Evolutionary conservation across 2,329 filamentous ascomycete genomes (phyloP).

Genomic region (Gyromitra esculenta): DNA sequence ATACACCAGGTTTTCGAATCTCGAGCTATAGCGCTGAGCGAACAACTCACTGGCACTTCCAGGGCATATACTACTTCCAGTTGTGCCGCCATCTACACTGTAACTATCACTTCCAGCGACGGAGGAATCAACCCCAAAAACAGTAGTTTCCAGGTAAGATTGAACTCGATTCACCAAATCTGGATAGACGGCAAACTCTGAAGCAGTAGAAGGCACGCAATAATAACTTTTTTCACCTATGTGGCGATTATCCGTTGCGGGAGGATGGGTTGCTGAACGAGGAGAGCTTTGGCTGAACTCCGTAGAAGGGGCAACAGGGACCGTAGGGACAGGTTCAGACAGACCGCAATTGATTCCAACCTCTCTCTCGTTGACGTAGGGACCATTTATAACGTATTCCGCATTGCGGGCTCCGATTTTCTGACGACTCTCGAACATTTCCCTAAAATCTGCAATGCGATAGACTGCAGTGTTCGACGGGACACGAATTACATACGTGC

Average conservation of each 20-base stretch:
- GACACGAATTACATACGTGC: constrained; percentile 47
- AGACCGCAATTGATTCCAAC: constrained; percentile 50
- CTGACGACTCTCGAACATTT: constrained; percentile 32
- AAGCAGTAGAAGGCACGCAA: neutral
- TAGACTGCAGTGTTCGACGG: constrained; percentile 20
- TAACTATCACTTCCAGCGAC: constrained; percentile 30
- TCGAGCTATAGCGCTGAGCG: neutral
- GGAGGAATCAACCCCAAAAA: constrained; percentile 12
- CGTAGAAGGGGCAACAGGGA: neutral
- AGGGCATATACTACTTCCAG: constrained; percentile 23
- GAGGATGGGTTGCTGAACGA: neutral
- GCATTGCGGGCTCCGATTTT: constrained; percentile 24
- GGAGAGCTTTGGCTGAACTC: neutral
- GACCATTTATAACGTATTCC: constrained; percentile 18
- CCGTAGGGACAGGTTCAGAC: neutral
- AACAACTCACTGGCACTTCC: constrained; percentile 31
- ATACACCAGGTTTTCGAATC: constrained; percentile 10
- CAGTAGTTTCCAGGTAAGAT: constrained; percentile 24
- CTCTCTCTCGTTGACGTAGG: constrained; percentile 42
- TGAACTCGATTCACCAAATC: constrained; percentile 26
- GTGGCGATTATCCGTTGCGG: neutral
- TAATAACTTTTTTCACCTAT: constrained; percentile 13
- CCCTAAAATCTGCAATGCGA: constrained; percentile 4
- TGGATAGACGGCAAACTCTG: constrained; percentile 37
- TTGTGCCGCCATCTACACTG: constrained; percentile 8